Evolutionary conservation across 2,329 filamentous ascomycete genomes (phyloP), one percentile per base, ranked within the genome.

Genomic region (Sporothrix mexicana): DNA sequence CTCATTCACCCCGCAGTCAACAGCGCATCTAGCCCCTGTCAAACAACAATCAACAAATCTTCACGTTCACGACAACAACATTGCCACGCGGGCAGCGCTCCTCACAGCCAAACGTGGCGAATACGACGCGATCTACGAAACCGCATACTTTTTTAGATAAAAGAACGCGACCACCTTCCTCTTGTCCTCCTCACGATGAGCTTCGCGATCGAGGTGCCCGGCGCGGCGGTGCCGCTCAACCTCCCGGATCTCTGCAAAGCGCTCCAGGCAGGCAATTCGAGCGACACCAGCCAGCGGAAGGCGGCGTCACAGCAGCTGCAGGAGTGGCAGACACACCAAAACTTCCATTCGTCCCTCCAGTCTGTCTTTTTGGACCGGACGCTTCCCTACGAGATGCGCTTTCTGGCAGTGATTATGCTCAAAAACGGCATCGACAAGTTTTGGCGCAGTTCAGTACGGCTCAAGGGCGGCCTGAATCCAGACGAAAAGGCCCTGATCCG

Each of bases 391-490:
- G 91, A 97, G 78, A 88, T 95, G 70, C 92, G 96, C 74, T 94
- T 97, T 78, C 90, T 98, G 12, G 93, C 95, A 71, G 90, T 98
- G 73, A 97, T 98, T 77, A 93, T 97, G 80, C 87, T 99, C 71
- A 98, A 98, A 81, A 98, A 98, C 81, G 96, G 95, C 72, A 95
- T 98, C 81, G 95, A 98, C 80, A 94, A 92, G 80, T 94, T 94
- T 81, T 99, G 96, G 96, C 88, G 96, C 15, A 77, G 83, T n/a
- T 79, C 93, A 87, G 79, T 83, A 47, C 77, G 82, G 73, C 69
- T 80, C 41, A 86, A 84, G 79, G 93, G 92, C 47, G 90, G 93
- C 68, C 88, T 92, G 72, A 90, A 91, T 79, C 88, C 88, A 41
- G 88, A 92, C 23, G 93, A 97, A 79, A 98, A 96, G 81, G 84